A percentile compares a stretch with the other conserved stretches of the same genome.
phyloP scores from a whole-genome alignment of 495 filamentous ascomycete species.

The Xylaria nigripes region DNA sequence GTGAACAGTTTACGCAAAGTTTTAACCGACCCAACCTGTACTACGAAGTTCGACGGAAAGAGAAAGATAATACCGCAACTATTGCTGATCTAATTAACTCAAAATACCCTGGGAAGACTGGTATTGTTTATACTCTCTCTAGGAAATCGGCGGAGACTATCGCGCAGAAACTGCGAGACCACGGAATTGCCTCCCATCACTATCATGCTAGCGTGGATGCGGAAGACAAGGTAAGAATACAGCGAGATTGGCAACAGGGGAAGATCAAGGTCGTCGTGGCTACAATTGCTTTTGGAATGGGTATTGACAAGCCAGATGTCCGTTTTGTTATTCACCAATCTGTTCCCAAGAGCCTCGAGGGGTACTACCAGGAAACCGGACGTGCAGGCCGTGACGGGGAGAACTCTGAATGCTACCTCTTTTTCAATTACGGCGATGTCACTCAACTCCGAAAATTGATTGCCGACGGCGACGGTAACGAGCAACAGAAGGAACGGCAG shows the following conservation, averaged over 20 bases:
- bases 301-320: conserved; percentile 94
- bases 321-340: conserved; percentile 90
- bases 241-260: conserved; percentile 74
- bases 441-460: conserved; percentile 63
- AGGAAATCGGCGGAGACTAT: conserved; percentile 72
- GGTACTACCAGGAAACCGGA: conserved; percentile 96
- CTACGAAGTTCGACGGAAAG: conserved; percentile 65
- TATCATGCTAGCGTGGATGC: conserved; percentile 77
- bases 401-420: conserved; percentile 81
- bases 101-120: conserved; percentile 61
- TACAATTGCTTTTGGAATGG: conserved; percentile 99
- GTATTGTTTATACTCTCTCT: conserved; percentile 93
- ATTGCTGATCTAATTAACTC: conserved; percentile 66
- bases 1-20: conserved; percentile 73
- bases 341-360: conserved; percentile 91
- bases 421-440: conserved; percentile 69
- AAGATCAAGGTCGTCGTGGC: conserved; percentile 83
- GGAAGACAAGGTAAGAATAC: conserved; percentile 55
- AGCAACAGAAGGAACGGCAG: conserved; percentile 74
- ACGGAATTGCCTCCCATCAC: conserved; percentile 65
- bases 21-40: conserved; percentile 90
- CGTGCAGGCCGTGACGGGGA: conserved; percentile 88
- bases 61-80: conserved; percentile 41
- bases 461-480: conserved; percentile 60
- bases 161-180: conserved; percentile 53